Evolutionary conservation across 441 rosid genomes (phyloP).

Genomic region (Adansonia rubrostipa): DNA sequence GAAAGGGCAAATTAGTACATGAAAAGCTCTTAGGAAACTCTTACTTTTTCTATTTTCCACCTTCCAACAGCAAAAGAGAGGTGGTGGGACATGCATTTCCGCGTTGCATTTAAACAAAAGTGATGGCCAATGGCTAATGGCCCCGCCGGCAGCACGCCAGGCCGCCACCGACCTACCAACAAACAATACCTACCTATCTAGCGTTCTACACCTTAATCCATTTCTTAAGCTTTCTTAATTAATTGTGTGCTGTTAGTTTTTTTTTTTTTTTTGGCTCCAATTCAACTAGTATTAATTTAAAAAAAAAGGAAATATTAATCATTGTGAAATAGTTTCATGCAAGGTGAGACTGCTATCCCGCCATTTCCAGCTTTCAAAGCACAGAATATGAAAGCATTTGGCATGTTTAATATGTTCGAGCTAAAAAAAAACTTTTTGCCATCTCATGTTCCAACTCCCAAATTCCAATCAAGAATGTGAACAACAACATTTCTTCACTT

Average conservation of each 20-base stretch:
- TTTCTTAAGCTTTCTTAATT: not conserved
- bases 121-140: not conserved
- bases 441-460: too few species aligned
- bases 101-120: constrained; percentile 15
- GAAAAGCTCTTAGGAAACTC: not conserved
- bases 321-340: not conserved
- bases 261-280: not conserved
- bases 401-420: too few species aligned
- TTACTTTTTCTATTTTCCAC: not conserved
- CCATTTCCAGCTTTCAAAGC: not conserved
- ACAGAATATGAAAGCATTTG: not conserved
- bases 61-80: not conserved
- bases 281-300: not conserved
- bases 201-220: not conserved
- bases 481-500: not conserved
- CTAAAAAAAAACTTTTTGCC: too few species aligned
- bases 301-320: too few species aligned
- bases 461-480: not conserved
- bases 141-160: not conserved
- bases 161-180: not conserved
- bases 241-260: not conserved
- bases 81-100: not conserved
- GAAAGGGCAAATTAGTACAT: not conserved
- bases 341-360: not conserved
- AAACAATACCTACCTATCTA: not conserved